Evolutionary conservation across 1,284 basidiomycete genomes (phyloP).

Genomic region (Puccinia coronata): DNA sequence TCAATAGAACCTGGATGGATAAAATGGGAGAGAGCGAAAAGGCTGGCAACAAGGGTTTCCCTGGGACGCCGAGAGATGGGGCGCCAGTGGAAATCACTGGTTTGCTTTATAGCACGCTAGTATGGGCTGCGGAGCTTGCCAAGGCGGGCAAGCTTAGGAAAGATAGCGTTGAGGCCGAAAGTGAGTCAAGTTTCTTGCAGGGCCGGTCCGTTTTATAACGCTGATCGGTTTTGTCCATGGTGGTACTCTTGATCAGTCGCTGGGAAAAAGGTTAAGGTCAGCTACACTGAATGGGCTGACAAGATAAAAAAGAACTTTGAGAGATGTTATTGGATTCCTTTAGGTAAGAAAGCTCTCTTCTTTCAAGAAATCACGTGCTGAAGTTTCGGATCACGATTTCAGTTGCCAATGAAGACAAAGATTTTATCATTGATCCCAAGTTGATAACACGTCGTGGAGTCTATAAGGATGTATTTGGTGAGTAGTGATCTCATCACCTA

Average conservation of each 20-base stretch:
- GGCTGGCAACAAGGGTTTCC: constrained; percentile 89
- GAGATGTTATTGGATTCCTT: constrained; percentile 82
- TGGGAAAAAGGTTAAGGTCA: constrained; percentile 71
- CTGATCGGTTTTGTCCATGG: constrained; percentile 23
- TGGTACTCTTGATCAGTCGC: constrained; percentile 65
- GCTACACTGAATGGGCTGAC: constrained; percentile 86
- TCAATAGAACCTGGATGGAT: constrained; percentile 94
- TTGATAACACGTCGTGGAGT: constrained; percentile 88
- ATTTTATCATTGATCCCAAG: constrained; percentile 71
- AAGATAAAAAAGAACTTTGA: constrained; percentile 86
- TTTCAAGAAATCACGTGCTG: neutral
- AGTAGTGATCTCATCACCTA: neutral
- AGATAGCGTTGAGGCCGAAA: constrained; percentile 76
- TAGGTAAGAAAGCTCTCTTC: constrained; percentile 63
- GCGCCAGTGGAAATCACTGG: constrained; percentile 95
- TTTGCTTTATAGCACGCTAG: constrained; percentile 83
- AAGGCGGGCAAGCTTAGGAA: constrained; percentile 76
- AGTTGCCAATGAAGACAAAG: constrained; percentile 72
- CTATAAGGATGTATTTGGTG: constrained; percentile 91
- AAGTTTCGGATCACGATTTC: constrained; percentile 50
- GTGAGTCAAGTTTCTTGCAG: constrained; percentile 63
- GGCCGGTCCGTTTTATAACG: neutral
- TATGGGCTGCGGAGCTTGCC: constrained; percentile 77
- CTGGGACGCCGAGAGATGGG: constrained; percentile 91
- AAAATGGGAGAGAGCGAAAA: constrained; percentile 90